phyloP scores from a whole-genome alignment of 352 stramenopile genomes.

The Phytophthora syringae region DNA sequence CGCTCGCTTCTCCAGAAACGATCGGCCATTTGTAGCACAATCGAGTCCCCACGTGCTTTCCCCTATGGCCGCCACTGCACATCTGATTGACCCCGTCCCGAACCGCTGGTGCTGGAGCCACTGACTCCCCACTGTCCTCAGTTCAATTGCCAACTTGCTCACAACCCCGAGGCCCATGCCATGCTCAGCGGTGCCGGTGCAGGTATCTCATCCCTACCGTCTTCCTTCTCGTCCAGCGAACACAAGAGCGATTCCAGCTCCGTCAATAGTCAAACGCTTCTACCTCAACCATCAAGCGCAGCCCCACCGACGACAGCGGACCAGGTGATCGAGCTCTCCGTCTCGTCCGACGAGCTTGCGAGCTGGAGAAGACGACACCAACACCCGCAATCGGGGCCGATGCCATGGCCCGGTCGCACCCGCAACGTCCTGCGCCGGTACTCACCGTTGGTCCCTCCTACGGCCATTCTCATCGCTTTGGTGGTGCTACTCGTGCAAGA shows the following conservation, averaged over 20 bases:
- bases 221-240: conserved; percentile 37
- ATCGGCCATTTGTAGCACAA: conserved; percentile 36
- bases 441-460: conserved; percentile 40
- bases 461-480: conserved; percentile 37
- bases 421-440: conserved; percentile 41
- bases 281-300: conserved; percentile 21
- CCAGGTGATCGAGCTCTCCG: conserved; percentile 39
- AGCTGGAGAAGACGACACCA: conserved; percentile 25
- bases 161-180: conserved; percentile 35
- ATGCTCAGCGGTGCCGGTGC: conserved; percentile 31
- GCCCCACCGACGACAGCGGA: conserved; percentile 20
- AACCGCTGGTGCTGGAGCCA: conserved; percentile 14
- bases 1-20: conserved; percentile 16
- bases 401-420: conserved; percentile 40
- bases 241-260: conserved; percentile 36
- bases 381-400: conserved; percentile 24
- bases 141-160: conserved; percentile 40
- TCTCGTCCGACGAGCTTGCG: conserved; percentile 33
- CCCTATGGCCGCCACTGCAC: conserved; percentile 24
- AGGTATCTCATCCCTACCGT: conserved; percentile 25
- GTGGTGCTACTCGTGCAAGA: conserved; percentile 44
- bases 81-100: conserved; percentile 40
- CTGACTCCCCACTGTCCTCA: conserved; percentile 22
- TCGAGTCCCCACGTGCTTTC: conserved; percentile 35
- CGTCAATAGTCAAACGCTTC: conserved; percentile 7